Percentiles rank a stretch among this genome's conserved stretches.
Evolutionary conservation across 106 monocot genomes (phyloP).

Genomic region (Dendrobium catenatum): DNA sequence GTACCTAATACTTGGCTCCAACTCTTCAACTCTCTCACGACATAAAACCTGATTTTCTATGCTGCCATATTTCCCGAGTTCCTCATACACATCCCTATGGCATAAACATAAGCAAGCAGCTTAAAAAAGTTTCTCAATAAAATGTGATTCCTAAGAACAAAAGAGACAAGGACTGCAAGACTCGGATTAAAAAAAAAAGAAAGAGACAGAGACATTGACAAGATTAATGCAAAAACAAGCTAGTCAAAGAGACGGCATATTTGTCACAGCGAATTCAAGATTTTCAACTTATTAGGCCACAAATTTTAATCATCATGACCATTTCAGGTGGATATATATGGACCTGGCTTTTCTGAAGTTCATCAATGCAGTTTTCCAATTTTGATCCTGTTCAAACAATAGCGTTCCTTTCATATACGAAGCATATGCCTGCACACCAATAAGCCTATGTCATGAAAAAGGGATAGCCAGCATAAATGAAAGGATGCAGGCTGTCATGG

Average conservation of each 20-base stretch:
- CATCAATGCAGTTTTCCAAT: conserved; percentile 71
- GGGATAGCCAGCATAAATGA: not conserved
- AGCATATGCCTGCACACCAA: conserved; percentile 81
- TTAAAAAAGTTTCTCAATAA: not conserved
- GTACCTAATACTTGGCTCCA: conserved; percentile 94
- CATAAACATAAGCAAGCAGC: not conserved
- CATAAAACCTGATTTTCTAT: conserved; percentile 94
- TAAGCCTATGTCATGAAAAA: not conserved
- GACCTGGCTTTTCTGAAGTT: conserved; percentile 97
- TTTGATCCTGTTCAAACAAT: conserved; percentile 94
- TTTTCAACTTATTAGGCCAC: not conserved
- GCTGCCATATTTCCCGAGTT: conserved; percentile 89
- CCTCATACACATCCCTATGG: conserved; percentile 85
- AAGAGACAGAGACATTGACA: not conserved
- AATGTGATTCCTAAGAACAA: not conserved
- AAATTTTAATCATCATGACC: not conserved
- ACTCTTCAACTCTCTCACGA: conserved; percentile 92
- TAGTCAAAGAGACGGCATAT: not conserved
- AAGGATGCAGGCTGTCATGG: not conserved
- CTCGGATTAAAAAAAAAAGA: not conserved
- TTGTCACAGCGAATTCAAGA: not conserved
- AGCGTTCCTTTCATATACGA: conserved; percentile 95
- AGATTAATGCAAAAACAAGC: not conserved
- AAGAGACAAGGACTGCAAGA: not conserved
- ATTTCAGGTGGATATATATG: not conserved